Percentiles rank a stretch among this genome's conserved stretches.
Evolutionary conservation across 306 rosid species (phyloP).

Genomic region (Crataegus laevigata): DNA sequence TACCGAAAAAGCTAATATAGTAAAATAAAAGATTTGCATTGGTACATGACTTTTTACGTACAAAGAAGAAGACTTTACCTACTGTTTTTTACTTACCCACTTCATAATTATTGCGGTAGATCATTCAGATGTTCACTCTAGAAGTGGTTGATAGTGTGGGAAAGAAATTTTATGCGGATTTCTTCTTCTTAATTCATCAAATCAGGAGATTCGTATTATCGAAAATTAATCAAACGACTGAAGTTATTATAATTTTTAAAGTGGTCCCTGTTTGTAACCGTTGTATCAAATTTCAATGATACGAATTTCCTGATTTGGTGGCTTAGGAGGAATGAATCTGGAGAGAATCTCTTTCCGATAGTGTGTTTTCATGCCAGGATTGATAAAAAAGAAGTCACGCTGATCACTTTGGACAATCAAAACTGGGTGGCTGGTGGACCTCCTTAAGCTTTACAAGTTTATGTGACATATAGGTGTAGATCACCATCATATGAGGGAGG

Average conservation of each 20-base stretch:
- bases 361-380: constrained; percentile 24
- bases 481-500: background rate
- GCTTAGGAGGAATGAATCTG: no score
- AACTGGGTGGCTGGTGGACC: constrained; percentile 37
- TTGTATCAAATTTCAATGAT: no score
- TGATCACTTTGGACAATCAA: constrained; percentile 28
- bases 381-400: constrained; percentile 32
- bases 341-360: no score
- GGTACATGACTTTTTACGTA: background rate
- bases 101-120: background rate
- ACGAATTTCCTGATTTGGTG: no score
- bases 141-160: no score
- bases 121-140: background rate
- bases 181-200: no score
- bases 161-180: no score
- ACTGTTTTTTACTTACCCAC: constrained; percentile 1
- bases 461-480: background rate
- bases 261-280: no score
- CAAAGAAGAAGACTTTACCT: background rate
- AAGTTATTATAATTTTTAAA: no score
- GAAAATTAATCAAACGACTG: no score
- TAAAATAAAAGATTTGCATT: background rate
- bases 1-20: no score
- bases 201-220: no score
- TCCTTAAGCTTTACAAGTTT: background rate